Conservation (phyloP, 1,284 basidiomycete species). For the Meira nashicola region DNA sequence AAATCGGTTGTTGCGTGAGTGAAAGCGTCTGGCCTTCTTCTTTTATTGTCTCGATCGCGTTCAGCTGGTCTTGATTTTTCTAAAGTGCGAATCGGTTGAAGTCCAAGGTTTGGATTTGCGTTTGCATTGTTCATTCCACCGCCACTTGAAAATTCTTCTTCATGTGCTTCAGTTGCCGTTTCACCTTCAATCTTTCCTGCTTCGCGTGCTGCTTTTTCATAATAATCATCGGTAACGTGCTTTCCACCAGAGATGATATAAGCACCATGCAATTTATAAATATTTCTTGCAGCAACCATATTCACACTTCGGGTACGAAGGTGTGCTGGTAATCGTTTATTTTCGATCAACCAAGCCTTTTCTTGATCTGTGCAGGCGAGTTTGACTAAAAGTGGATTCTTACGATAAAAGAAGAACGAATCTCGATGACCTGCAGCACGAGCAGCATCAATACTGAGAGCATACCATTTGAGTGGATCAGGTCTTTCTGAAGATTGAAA, state of each 20-base stretch:
- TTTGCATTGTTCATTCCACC: constrained; percentile 20
- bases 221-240: constrained; percentile 91
- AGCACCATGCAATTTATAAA: constrained; percentile 88
- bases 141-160: constrained; percentile 5
- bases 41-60: constrained; percentile 31
- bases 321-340: constrained; percentile 79
- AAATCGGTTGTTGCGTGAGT: constrained; percentile 34
- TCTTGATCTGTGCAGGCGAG: constrained; percentile 61
- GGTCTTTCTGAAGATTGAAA: constrained; percentile 73
- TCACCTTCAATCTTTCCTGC: constrained; percentile 48
- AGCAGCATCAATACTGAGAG: constrained; percentile 94
- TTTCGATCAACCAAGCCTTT: constrained; percentile 83
- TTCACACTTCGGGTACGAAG: constrained; percentile 86
- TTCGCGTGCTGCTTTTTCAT: constrained; percentile 72
- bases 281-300: constrained; percentile 83
- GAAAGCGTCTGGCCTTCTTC: constrained; percentile 36
- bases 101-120: constrained; percentile 7
- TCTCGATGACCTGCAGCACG: constrained; percentile 91
- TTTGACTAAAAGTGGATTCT: constrained; percentile 83
- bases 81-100: background rate
- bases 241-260: constrained; percentile 81
- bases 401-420: constrained; percentile 91
- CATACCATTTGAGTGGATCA: constrained; percentile 77
- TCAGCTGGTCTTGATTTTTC: constrained; percentile 36
- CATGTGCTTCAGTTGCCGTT: constrained; percentile 36